Evolutionary conservation across 371 early-diverging fungal genomes (phyloP).

Genomic region (Lichtheimia ramosa): DNA sequence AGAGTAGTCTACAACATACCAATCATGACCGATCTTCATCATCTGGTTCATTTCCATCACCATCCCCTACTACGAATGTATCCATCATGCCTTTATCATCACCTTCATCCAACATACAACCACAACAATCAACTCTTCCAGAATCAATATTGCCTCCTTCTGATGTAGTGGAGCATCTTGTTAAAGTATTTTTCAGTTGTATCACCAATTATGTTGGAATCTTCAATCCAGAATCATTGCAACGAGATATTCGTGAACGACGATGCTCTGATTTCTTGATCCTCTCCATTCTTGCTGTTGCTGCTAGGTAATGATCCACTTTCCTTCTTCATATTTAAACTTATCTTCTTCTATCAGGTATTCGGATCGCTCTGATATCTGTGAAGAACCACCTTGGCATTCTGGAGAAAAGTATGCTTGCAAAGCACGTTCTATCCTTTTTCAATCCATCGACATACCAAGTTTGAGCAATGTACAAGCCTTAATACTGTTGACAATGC

Average conservation of each 20-base stretch:
- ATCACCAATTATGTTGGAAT: conserved; percentile 50
- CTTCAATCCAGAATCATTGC: conserved; percentile 39
- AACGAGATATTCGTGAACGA: conserved; percentile 26
- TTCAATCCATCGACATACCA: conserved; percentile 47
- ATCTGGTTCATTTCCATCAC: not conserved
- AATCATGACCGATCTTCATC: not conserved
- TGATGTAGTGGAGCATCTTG: conserved; percentile 52
- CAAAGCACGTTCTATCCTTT: conserved; percentile 30
- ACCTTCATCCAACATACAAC: too few species aligned
- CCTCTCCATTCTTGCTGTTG: conserved; percentile 30
- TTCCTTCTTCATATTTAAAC: not conserved
- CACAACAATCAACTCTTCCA: not conserved
- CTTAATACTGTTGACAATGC: conserved; percentile 51
- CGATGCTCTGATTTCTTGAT: conserved; percentile 38
- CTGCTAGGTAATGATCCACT: conserved; percentile 35
- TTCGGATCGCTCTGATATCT: conserved; percentile 36
- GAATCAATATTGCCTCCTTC: conserved; percentile 23
- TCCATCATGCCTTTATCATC: too few species aligned
- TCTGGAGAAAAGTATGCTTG: conserved; percentile 49
- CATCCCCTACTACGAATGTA: too few species aligned
- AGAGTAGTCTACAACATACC: too few species aligned
- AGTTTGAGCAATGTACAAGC: conserved; percentile 53
- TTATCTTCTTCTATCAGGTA: conserved; percentile 16
- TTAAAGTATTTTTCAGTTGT: conserved; percentile 54
- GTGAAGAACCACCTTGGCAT: conserved; percentile 47